Base-by-base conservation (phyloP, 1,139 yeast species). In the Yamadazyma blattariae region DNA sequence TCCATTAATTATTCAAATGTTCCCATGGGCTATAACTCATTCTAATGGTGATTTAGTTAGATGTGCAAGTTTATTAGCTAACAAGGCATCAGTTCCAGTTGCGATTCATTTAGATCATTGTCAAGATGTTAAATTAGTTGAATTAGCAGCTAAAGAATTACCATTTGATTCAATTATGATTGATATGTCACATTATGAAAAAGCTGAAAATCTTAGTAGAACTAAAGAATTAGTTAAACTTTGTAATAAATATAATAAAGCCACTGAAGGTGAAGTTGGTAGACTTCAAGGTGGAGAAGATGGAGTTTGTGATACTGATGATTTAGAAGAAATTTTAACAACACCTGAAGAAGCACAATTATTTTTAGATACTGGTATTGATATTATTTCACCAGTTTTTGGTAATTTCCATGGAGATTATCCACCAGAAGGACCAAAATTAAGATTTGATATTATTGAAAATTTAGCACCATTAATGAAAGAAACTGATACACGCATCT, bases 261-360 rank as follows among this genome's bases (percentile, higher is more conserved):
- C 43, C 10, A 41, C 45, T 9, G 45, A 41, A 29, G 43, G 43
- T 11, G 45, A 41, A 24, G 43, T 43, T 1, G 45, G 45, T 25
- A 32, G 45, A 31, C 39, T 41, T 26, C 41, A 41, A 30, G 45
- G 45, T n/a, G 42, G 41, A 14, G 45, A 41, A 33, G 45, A 41
- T 32, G 45, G 45, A 2, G 38, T 41, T 15, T 30, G 28, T 19
- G 45, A 41, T 25, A 39, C 42, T 2, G 31, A 32, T 7, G 45
- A 39, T 10, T 29, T 41, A n/a, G 43, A 41, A 29, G 43, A 39
- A 15, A 37, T 41, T 26, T 27, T 41, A 14, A 41, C 45, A 10
- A 39, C 45, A 5, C 45, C 45, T 21, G 42, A 41, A 32, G 45
- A 41, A 30, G 45, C 45, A 3, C 22, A 30, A 2, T 28, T 39